Conservation (phyloP, 73 alveolate genomes). For the Diophrys appendiculata region DNA sequence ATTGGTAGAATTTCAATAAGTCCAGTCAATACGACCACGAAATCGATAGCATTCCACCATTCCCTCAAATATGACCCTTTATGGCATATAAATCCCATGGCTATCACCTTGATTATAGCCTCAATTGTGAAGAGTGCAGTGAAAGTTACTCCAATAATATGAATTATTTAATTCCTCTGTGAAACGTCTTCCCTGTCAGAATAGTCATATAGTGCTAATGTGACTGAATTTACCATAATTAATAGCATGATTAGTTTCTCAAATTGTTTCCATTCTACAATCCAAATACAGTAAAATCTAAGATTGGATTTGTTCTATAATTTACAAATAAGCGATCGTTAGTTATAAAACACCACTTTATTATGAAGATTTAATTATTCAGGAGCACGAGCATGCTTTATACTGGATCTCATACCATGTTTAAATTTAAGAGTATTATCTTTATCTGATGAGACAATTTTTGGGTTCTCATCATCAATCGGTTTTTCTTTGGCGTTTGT, state of each 20-base stretch:
- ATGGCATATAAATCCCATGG: constrained; percentile 79
- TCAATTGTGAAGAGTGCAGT: background rate
- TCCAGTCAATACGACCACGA: constrained; percentile 87
- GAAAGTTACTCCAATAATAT: constrained; percentile 13
- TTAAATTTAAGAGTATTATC: too few relatives aligned
- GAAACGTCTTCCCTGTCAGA: too few relatives aligned
- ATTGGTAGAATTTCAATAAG: constrained; percentile 39
- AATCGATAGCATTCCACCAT: constrained; percentile 92
- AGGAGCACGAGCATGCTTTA: too few relatives aligned
- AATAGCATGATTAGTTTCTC: constrained; percentile 9
- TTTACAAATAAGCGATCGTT: too few relatives aligned
- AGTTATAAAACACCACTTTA: too few relatives aligned
- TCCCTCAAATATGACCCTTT: constrained; percentile 80
- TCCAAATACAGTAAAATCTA: constrained; percentile 15
- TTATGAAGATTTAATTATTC: too few relatives aligned
- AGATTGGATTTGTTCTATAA: too few relatives aligned
- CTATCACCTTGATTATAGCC: constrained; percentile 11
- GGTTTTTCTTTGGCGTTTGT: too few relatives aligned
- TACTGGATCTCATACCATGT: too few relatives aligned
- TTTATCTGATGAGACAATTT: too few relatives aligned
- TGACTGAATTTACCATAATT: background rate
- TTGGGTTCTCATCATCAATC: too few relatives aligned
- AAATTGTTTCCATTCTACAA: constrained; percentile 1
- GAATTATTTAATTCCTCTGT: too few relatives aligned
- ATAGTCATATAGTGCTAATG: constrained; percentile 15